Evolutionary conservation across 495 filamentous ascomycete species (phyloP).

Genomic region (Parathielavia appendiculata): DNA sequence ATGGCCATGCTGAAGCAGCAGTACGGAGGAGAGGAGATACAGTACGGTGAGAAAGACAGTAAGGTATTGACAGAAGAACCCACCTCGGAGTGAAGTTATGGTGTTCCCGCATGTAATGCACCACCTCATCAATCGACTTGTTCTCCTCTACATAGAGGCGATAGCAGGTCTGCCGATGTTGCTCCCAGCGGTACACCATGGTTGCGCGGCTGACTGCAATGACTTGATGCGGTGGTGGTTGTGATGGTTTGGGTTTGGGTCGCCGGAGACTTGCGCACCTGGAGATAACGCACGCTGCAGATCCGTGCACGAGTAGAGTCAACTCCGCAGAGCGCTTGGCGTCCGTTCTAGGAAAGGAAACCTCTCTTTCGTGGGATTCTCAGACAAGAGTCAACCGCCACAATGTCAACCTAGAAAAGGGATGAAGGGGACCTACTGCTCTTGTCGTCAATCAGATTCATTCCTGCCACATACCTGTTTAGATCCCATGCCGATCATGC

Average conservation of each 20-base stretch:
- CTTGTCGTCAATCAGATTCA: too few relatives aligned
- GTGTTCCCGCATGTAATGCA: slow-evolving; percentile 54
- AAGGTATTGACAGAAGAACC: slow-evolving; percentile 10
- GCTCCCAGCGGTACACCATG: slow-evolving; percentile 76
- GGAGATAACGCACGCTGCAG: slow-evolving; percentile 8
- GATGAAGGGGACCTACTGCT: too few relatives aligned
- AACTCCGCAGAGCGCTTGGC: too few relatives aligned
- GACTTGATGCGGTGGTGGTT: neutral
- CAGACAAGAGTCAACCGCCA: too few relatives aligned
- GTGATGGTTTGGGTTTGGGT: neutral
- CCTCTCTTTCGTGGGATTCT: too few relatives aligned
- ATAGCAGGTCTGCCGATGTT: slow-evolving; percentile 61
- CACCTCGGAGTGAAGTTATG: slow-evolving; percentile 65
- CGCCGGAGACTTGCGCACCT: neutral
- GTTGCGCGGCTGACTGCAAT: slow-evolving; percentile 4
- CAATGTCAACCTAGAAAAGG: too few relatives aligned
- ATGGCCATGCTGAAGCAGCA: neutral
- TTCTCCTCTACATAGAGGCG: slow-evolving; percentile 70
- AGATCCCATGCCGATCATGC: too few relatives aligned
- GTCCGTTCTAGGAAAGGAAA: too few relatives aligned
- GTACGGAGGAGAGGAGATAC: neutral
- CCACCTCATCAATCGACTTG: slow-evolving; percentile 62
- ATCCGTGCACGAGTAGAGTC: neutral
- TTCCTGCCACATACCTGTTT: too few relatives aligned
- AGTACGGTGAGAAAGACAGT: slow-evolving; percentile 2